A percentile compares a stretch with the other conserved stretches of the same genome.
Conservation (phyloP, 78 protist species). For the Chrysochromulina parva region DNA sequence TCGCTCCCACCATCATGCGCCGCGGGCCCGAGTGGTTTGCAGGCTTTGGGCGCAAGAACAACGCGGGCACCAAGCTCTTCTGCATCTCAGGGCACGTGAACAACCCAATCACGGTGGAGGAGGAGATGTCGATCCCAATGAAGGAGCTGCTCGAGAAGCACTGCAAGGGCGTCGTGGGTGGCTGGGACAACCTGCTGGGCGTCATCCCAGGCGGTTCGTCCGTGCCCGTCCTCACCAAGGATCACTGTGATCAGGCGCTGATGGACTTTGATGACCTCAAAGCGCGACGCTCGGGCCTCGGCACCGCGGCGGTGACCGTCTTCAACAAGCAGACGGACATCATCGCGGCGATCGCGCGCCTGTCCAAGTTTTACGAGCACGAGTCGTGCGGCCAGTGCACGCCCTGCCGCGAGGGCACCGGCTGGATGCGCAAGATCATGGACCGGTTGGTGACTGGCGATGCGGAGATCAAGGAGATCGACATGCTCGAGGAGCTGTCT, state of each 20-base stretch:
- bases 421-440: conserved; percentile 84
- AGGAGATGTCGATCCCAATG: conserved; percentile 94
- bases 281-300: conserved; percentile 86
- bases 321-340: conserved; percentile 91
- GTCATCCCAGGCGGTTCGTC: conserved; percentile 95
- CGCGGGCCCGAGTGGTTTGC: conserved; percentile 81
- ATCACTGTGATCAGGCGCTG: conserved; percentile 87
- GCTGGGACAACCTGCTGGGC: conserved; percentile 94
- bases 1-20: conserved; percentile 93
- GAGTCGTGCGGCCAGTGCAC: conserved; percentile 99
- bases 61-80: conserved; percentile 94
- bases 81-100: conserved; percentile 94
- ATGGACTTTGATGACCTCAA: conserved; percentile 93
- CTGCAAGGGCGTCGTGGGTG: conserved; percentile 82
- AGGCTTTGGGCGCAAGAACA: conserved; percentile 89
- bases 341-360: conserved; percentile 82
- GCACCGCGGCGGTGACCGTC: conserved; percentile 98
- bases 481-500: conserved; percentile 78
- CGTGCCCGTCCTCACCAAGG: conserved; percentile 89
- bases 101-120: conserved; percentile 88
- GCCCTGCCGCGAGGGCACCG: conserved; percentile 97
- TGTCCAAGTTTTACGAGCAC: conserved; percentile 87
- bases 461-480: conserved; percentile 89
- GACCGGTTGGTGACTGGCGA: conserved; percentile 87
- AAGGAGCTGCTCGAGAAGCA: conserved; percentile 31